Evolutionary conservation across 371 early-diverging fungal species (phyloP), one percentile per base, ranked within the genome.

Genomic region (Mucor racemosus): DNA sequence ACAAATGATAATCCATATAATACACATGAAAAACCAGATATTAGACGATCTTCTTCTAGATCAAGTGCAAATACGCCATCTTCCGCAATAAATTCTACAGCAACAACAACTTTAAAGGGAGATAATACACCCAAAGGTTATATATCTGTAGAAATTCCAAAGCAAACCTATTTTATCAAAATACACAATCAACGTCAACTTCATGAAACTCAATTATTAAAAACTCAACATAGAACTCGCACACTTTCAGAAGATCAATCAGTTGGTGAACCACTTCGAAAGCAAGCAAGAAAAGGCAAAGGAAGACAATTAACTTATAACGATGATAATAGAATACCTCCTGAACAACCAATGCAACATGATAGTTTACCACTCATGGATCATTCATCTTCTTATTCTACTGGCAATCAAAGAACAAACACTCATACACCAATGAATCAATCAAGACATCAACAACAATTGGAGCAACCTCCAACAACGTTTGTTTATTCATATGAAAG

Each of bases 181-280:
- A 68, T 76, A 4, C 80, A 80, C 50, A 78, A 60, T 46, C 78
- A 76, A 54, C 72, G 73, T 3, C 59, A 68, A 53, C 55, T 72
- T 1, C 65, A 73, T 35, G 78, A 77, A 36, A 62, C 69, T 9
- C 76, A 76, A 35, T 31, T 69, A 7, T 36, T 67, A 26, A 66
- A 68, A 38, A 73, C 58, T 48, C 74, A 74, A 35, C 64, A 66
- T 15, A 53, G 59, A 57, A 59, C 21, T 40, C 67, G 61, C 63
- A 55, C 59, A n/a, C 44, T 62, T 6, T 57, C 72, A 19, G 63
- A 61, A 50, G 72, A 63, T 9, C 21, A 14, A 10, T 40, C 40
- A 14, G 38, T 53, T 5, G 21, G 58, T 7, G 65, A 69, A 34
- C 69, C 69, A 60, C 31, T 48, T 65, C 35, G 68, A 59, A 68